phyloP scores from a whole-genome alignment of 1,284 basidiomycete genomes.

The Ganoderma leucocontextum region DNA sequence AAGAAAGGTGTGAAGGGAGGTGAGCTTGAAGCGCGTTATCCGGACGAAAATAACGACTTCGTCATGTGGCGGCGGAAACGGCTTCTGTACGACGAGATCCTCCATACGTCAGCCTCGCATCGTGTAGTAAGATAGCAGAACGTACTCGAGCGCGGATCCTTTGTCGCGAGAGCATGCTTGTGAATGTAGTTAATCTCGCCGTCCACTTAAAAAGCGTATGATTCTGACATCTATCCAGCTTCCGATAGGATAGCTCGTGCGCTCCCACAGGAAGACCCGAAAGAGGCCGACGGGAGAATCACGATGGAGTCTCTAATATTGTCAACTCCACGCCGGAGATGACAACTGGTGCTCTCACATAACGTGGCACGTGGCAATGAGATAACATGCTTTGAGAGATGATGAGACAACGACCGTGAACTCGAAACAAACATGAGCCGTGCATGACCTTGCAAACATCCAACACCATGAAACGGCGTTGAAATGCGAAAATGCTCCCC shows the following conservation, averaged over 20 bases:
- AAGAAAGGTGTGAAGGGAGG: too few species aligned
- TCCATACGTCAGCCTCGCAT: neutral
- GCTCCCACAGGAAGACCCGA: constrained; percentile 4
- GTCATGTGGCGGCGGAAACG: too few species aligned
- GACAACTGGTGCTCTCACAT: neutral
- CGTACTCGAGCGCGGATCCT: neutral
- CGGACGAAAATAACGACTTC: too few species aligned
- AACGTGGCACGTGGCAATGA: neutral
- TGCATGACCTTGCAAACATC: neutral
- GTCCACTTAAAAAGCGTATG: neutral
- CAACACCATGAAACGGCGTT: neutral
- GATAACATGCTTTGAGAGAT: neutral
- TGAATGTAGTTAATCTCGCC: neutral
- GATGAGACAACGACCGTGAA: neutral
- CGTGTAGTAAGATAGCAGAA: neutral
- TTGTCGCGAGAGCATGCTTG: neutral
- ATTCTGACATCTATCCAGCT: neutral
- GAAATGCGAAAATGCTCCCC: neutral
- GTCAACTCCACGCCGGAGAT: neutral
- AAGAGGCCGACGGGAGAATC: neutral
- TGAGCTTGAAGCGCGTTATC: too few species aligned
- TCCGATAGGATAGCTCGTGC: neutral
- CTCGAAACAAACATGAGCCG: neutral
- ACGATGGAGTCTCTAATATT: neutral
- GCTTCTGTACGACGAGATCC: too few species aligned